phyloP scores from a whole-genome alignment of 192 early-diverging fungal genomes.

The Entomortierella lignicola region DNA sequence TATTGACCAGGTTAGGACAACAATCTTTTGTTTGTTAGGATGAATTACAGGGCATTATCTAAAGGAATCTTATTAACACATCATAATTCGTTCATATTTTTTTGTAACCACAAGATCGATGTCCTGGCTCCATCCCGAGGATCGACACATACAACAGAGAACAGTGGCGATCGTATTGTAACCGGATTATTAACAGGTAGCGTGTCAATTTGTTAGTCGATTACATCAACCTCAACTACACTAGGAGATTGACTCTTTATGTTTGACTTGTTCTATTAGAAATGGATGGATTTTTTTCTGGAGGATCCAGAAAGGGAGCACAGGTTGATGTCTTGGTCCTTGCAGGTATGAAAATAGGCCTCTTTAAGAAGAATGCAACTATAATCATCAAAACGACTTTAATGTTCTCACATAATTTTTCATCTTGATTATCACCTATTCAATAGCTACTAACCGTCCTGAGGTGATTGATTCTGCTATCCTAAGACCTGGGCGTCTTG shows the following conservation, averaged over 20 bases:
- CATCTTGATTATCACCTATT: neutral
- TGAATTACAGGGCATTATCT: too few relatives aligned
- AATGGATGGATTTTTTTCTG: conserved; percentile 79
- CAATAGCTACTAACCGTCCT: conserved; percentile 79
- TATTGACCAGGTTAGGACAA: conserved; percentile 82
- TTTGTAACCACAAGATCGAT: conserved; percentile 70
- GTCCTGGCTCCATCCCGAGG: conserved; percentile 82
- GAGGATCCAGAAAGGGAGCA: conserved; percentile 24
- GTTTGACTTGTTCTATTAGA: conserved; percentile 55
- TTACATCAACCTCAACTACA: neutral
- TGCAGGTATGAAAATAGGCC: conserved; percentile 62
- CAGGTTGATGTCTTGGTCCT: conserved; percentile 74
- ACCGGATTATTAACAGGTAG: conserved; percentile 83
- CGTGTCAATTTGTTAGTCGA: neutral
- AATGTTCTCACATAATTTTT: neutral
- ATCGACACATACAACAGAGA: conserved; percentile 76
- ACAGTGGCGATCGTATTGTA: conserved; percentile 89
- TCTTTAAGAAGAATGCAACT: too few relatives aligned
- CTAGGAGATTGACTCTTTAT: neutral
- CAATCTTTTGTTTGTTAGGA: too few relatives aligned
- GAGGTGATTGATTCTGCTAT: conserved; percentile 83
- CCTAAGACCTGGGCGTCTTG: conserved; percentile 86
- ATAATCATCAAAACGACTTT: too few relatives aligned
- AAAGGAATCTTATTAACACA: too few relatives aligned
- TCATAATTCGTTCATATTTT: neutral